These are phyloP conservation scores for Mortierella alpina DNA, from an alignment of 192 early-diverging fungal species.

Conservation along the genomic window DNA sequence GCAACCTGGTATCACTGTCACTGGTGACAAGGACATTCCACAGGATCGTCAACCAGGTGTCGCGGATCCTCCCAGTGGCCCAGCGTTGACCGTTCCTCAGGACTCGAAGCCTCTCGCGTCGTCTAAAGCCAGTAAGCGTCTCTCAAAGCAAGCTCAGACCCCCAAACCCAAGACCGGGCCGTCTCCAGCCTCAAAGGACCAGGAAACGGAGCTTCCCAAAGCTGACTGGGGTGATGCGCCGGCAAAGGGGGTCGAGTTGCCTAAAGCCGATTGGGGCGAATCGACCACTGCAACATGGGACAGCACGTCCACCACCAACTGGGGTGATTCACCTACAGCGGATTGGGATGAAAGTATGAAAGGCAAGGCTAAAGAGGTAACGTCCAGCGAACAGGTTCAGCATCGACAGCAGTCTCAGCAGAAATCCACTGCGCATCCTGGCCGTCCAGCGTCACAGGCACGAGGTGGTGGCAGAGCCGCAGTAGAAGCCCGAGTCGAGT, in stretches of 20 bases:
- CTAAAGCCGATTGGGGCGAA: neutral
- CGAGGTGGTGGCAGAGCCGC: slow-evolving; percentile 33
- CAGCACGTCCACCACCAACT: neutral
- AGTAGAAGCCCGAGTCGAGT: slow-evolving; percentile 60
- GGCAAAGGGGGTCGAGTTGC: too few species aligned
- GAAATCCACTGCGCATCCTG: slow-evolving; percentile 25
- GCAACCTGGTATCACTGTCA: neutral
- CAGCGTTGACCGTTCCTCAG: neutral
- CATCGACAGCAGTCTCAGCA: slow-evolving; percentile 14
- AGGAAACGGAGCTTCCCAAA: slow-evolving; percentile 5
- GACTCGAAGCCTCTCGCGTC: slow-evolving; percentile 10
- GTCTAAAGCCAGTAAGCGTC: slow-evolving; percentile 27
- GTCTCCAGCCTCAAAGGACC: neutral
- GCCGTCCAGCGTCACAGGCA: slow-evolving; percentile 35
- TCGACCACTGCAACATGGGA: neutral
- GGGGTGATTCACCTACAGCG: neutral
- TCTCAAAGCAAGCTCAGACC: slow-evolving; percentile 23
- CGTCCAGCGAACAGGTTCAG: slow-evolving; percentile 18
- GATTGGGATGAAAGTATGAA: slow-evolving; percentile 18
- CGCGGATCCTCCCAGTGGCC: neutral
- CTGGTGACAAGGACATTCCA: slow-evolving; percentile 13
- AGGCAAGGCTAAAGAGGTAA: slow-evolving; percentile 16
- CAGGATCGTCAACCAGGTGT: slow-evolving; percentile 13
- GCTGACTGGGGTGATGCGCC: slow-evolving; percentile 18
- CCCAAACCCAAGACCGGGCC: neutral